Conservation (phyloP, 768 basidiomycete genomes). For the Auriscalpium orientale region DNA sequence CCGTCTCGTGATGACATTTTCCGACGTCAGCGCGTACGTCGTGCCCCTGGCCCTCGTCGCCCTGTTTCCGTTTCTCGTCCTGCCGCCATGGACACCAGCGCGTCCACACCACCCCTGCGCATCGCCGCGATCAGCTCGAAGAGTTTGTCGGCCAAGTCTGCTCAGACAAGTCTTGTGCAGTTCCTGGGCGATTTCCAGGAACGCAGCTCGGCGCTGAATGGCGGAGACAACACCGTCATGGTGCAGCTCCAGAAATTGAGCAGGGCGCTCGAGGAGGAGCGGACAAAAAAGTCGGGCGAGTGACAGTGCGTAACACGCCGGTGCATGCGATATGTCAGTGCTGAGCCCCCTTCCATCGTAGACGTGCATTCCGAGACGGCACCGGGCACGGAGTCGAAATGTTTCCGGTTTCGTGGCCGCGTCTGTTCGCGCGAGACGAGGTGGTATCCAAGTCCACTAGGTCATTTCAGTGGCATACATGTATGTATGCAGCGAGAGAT, state of each 20-base stretch:
- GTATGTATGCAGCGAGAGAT: too few species aligned
- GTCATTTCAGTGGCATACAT: too few species aligned
- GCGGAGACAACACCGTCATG: conserved; percentile 28
- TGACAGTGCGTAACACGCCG: too few species aligned
- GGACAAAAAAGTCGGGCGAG: background rate
- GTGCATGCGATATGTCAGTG: too few species aligned
- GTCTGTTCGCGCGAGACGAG: too few species aligned
- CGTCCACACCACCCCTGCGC: conserved; percentile 15
- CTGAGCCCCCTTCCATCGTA: too few species aligned
- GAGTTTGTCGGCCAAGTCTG: conserved; percentile 20
- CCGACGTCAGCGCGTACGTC: background rate
- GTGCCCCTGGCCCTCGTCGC: too few species aligned
- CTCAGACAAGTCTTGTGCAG: conserved; percentile 19
- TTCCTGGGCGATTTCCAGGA: conserved; percentile 27
- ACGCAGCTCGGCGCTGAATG: conserved; percentile 22
- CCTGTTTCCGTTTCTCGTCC: background rate
- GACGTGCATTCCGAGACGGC: too few species aligned
- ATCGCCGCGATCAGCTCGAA: conserved; percentile 4
- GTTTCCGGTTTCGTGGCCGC: too few species aligned
- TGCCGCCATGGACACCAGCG: conserved; percentile 14
- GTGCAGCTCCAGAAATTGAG: conserved; percentile 28
- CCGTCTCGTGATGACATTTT: background rate
- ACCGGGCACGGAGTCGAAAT: too few species aligned
- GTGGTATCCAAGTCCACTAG: too few species aligned
- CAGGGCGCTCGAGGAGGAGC: conserved; percentile 26